phyloP scores from a whole-genome alignment of 2,329 filamentous ascomycete species.

The Alternaria ethzedia region DNA sequence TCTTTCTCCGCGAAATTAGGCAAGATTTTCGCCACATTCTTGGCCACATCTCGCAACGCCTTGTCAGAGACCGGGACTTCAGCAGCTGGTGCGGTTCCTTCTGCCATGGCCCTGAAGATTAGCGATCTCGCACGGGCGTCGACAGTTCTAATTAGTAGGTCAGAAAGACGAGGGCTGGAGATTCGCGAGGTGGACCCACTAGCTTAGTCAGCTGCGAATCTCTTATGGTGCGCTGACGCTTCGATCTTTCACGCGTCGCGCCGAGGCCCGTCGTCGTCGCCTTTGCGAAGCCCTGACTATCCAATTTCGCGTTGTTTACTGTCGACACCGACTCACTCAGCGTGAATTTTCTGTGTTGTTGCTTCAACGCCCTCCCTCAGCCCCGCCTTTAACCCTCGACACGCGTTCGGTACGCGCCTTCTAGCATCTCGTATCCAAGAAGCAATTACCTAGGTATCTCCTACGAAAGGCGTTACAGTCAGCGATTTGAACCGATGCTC shows the following conservation, averaged over 20 bases:
- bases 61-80: constrained; percentile 33
- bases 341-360: not conserved
- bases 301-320: not conserved
- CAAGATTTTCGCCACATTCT: constrained; percentile 31
- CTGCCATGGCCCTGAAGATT: constrained; percentile 12
- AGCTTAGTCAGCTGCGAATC: constrained; percentile 7
- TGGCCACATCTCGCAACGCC: constrained; percentile 35
- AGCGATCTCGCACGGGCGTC: not conserved
- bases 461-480: not conserved
- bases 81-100: not conserved
- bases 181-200: constrained; percentile 1
- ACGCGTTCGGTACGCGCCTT: not conserved
- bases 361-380: not conserved
- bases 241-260: not conserved
- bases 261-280: not conserved
- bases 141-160: not conserved
- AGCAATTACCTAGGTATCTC: not conserved
- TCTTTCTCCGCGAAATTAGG: constrained; percentile 35
- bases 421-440: not conserved
- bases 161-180: constrained; percentile 1
- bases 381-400: not conserved
- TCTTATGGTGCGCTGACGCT: not conserved
- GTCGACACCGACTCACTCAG: not conserved
- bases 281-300: not conserved
- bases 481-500: not conserved